Evolutionary conservation across 495 filamentous ascomycete species (phyloP).

Genomic region (Opeltia flavorubescens): DNA sequence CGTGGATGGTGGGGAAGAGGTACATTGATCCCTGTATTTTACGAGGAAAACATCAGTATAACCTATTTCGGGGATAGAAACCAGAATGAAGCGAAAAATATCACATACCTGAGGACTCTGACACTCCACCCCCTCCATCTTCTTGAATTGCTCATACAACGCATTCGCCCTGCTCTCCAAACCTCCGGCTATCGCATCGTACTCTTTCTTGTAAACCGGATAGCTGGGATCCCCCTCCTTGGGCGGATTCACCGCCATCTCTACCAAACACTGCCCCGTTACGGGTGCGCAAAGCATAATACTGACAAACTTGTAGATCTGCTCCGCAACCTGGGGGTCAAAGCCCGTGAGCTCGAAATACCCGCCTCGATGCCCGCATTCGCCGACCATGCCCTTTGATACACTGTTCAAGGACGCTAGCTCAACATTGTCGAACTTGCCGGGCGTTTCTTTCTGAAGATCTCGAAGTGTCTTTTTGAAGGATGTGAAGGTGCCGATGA

Average conservation of each 20-base stretch:
- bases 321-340: conserved; percentile 66
- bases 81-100: conserved; percentile 1
- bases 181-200: conserved; percentile 59
- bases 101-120: conserved; percentile 51
- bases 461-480: conserved; percentile 85
- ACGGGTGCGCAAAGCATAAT: conserved; percentile 94
- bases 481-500: conserved; percentile 78
- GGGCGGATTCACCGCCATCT: conserved; percentile 94
- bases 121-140: conserved; percentile 92
- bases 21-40: conserved; percentile 75
- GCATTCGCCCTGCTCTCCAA: conserved; percentile 67
- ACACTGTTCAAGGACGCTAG: conserved; percentile 73
- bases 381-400: conserved; percentile 96
- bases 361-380: conserved; percentile 92
- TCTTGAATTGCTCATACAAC: conserved; percentile 73
- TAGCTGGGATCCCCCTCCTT: conserved; percentile 64
- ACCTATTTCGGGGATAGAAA: neutral
- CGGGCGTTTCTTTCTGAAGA: conserved; percentile 58
- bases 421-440: conserved; percentile 72
- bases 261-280: conserved; percentile 87
- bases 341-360: conserved; percentile 94
- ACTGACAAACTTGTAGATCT: conserved; percentile 97
- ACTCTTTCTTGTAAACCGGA: conserved; percentile 72
- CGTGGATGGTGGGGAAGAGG: conserved; percentile 84
- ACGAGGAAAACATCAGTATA: neutral